Conservation (phyloP, 2,329 filamentous ascomycete genomes). For the Monilinia polystroma region DNA sequence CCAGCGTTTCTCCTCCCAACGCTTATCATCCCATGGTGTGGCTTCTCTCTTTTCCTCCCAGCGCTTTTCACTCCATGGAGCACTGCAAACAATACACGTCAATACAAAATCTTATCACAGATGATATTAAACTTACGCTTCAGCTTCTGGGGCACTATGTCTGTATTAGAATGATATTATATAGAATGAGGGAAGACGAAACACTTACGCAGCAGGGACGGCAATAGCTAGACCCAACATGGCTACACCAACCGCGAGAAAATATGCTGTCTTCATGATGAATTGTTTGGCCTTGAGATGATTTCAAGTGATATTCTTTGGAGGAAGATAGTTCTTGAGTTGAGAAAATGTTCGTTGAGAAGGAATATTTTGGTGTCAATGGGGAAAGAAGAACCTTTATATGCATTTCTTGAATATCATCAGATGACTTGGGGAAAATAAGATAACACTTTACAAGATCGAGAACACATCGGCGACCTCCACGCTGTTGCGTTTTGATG, state of each 20-base stretch:
- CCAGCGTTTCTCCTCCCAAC: slow-evolving; percentile 4
- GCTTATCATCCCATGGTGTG: neutral
- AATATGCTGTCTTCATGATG: slow-evolving; percentile 14
- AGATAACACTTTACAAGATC: neutral
- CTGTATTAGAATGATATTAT: neutral
- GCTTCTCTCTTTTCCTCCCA: slow-evolving; percentile 8
- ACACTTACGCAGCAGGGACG: slow-evolving; percentile 7
- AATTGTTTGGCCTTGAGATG: neutral
- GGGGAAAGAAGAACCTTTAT: neutral
- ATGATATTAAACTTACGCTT: slow-evolving; percentile 7
- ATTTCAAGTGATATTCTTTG: neutral
- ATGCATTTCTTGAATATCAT: slow-evolving; percentile 3
- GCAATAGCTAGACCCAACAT: slow-evolving; percentile 13
- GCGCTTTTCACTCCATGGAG: slow-evolving; percentile 10
- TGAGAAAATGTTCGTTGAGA: neutral
- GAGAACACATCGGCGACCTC: neutral
- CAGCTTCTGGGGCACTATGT: slow-evolving; percentile 7
- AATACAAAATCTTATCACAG: neutral
- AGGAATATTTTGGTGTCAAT: neutral
- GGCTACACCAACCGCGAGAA: slow-evolving; percentile 4
- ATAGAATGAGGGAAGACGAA: neutral
- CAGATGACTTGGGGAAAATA: neutral
- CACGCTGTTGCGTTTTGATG: neutral
- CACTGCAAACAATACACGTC: neutral
- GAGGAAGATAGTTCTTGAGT: neutral